Percentiles rank a stretch among this genome's conserved stretches.
Conservation (phyloP, 2,329 filamentous ascomycete genomes). For the Diaporthe sp. region DNA sequence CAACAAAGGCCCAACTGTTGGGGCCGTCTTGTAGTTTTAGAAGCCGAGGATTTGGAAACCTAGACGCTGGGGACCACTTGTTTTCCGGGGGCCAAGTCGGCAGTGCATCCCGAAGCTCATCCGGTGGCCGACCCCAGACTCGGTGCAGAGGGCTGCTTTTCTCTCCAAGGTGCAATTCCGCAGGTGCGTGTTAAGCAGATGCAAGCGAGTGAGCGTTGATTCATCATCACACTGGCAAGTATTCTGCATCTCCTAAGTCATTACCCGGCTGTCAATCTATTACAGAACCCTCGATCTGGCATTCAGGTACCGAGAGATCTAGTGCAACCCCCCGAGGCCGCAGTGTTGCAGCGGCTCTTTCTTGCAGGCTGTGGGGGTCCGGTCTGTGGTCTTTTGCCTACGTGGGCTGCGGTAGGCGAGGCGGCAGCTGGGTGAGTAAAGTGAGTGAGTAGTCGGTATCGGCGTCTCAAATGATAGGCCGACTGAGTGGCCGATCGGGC, state of each 20-base stretch:
- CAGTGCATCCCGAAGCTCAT: constrained; percentile 17
- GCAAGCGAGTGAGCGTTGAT: neutral
- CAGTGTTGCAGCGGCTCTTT: constrained; percentile 22
- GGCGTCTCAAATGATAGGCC: constrained; percentile 32
- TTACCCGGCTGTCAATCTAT: neutral
- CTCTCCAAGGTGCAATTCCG: neutral
- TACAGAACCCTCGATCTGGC: neutral
- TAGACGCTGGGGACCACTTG: neutral
- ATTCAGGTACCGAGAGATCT: constrained; percentile 14
- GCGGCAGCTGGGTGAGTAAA: constrained; percentile 6
- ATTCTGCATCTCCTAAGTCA: neutral
- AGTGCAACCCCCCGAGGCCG: neutral
- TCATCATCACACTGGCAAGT: neutral
- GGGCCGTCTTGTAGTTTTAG: constrained; percentile 18
- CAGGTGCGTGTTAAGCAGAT: neutral
- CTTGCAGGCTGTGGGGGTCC: constrained; percentile 10
- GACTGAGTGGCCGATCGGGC: constrained; percentile 19
- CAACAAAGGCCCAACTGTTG: constrained; percentile 28
- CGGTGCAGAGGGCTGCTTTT: neutral
- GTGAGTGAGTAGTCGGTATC: neutral
- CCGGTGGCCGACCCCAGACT: neutral
- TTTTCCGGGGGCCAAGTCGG: neutral
- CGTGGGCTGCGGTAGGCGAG: constrained; percentile 11
- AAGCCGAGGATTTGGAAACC: constrained; percentile 9
- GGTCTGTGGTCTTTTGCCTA: neutral